These are phyloP conservation scores for Talaromyces marneffei DNA, from an alignment of 2,329 filamentous ascomycete species.

Conservation along the genomic window DNA sequence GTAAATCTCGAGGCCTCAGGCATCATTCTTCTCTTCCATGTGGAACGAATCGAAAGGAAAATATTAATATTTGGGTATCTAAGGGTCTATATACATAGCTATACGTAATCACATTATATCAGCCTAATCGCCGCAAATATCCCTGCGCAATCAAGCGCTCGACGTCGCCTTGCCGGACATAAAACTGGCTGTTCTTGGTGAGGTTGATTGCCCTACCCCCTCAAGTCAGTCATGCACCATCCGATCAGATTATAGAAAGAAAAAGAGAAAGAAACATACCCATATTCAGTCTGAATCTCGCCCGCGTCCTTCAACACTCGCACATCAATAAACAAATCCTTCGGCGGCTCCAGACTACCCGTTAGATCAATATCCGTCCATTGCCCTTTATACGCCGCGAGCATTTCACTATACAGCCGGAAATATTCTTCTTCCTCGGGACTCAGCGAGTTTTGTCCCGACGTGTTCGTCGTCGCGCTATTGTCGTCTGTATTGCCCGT, in stretches of 20 bases:
- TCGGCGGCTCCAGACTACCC: conserved; percentile 86
- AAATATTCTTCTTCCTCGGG: conserved; percentile 97
- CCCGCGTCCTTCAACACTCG: conserved; percentile 92
- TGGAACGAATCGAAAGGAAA: not conserved
- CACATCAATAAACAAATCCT: conserved; percentile 94
- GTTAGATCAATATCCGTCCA: conserved; percentile 98
- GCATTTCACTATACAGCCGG: conserved; percentile 79
- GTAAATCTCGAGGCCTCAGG: not conserved
- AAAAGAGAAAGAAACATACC: conserved; percentile 52
- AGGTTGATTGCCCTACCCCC: conserved; percentile 74
- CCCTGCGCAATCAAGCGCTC: conserved; percentile 90
- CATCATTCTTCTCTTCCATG: not conserved
- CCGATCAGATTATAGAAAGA: not conserved
- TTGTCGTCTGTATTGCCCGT: not conserved
- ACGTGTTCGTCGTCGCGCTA: conserved; percentile 14
- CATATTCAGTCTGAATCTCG: conserved; percentile 98
- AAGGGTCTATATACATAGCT: conserved; percentile 9
- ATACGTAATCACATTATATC: conserved; percentile 32
- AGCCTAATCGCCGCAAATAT: conserved; percentile 85
- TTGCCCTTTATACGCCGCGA: conserved; percentile 95
- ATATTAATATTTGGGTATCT: conserved; percentile 4
- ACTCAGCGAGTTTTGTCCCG: conserved; percentile 68
- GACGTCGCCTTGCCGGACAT: conserved; percentile 91
- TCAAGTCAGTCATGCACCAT: not conserved
- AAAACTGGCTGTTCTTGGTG: conserved; percentile 98